phyloP scores from a whole-genome alignment of 805 yeast genomes.

The Candida oleophila region DNA sequence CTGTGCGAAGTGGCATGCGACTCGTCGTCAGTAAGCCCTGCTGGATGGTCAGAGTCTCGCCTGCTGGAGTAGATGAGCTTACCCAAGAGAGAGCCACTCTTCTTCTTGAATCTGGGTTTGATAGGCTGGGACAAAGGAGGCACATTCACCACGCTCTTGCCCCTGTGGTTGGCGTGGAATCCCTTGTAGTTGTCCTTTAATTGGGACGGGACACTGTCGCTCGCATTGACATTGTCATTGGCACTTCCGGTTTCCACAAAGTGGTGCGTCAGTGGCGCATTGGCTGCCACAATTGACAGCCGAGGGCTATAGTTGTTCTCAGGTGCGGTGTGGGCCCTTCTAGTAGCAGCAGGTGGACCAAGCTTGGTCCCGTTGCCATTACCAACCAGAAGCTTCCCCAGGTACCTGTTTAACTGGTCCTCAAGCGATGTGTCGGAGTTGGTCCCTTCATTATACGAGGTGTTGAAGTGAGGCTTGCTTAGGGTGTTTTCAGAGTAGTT shows the following conservation, averaged over 20 bases:
- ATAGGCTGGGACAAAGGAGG: slow-evolving; percentile 53
- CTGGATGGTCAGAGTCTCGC: slow-evolving; percentile 19
- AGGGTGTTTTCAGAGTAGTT: not conserved
- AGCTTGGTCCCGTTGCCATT: not conserved
- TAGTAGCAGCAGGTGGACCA: not conserved
- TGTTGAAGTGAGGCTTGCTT: slow-evolving; percentile 1
- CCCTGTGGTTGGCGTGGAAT: slow-evolving; percentile 34
- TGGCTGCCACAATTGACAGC: slow-evolving; percentile 2
- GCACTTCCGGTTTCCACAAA: too few relatives aligned
- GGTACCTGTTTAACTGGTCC: not conserved
- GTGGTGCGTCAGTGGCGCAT: not conserved
- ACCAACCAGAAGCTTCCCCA: not conserved
- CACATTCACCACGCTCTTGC: slow-evolving; percentile 28
- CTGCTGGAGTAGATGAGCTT: slow-evolving; percentile 37
- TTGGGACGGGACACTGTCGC: not conserved
- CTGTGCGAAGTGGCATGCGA: slow-evolving; percentile 13
- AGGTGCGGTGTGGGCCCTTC: not conserved
- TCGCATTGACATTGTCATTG: not conserved
- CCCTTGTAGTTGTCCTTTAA: slow-evolving; percentile 34
- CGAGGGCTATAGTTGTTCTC: slow-evolving; percentile 2
- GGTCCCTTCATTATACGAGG: not conserved
- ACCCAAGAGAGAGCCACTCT: slow-evolving; percentile 36
- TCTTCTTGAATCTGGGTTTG: slow-evolving; percentile 44
- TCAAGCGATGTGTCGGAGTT: not conserved
- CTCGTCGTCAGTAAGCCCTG: slow-evolving; percentile 16